Conservation (phyloP, 805 yeast species). For the Suhomyces faveliae region DNA sequence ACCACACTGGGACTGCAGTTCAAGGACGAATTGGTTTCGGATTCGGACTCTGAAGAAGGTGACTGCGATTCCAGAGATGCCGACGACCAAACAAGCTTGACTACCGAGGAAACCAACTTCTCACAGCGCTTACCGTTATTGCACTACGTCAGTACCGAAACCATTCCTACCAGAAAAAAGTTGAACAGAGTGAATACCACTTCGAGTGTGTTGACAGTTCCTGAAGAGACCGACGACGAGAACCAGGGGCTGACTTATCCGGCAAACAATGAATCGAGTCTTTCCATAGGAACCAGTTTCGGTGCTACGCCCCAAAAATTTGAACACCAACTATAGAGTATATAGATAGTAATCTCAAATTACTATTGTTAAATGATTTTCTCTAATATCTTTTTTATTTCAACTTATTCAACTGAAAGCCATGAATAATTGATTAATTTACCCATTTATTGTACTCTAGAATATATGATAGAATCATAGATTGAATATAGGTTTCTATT, state of each 20-base stretch:
- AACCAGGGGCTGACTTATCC: background rate
- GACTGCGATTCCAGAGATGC: slow-evolving; percentile 1
- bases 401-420: no score
- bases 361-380: no score
- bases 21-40: background rate
- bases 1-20: background rate
- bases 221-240: slow-evolving; percentile 2
- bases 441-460: no score
- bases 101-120: slow-evolving; percentile 19
- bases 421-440: no score
- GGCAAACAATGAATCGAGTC: background rate
- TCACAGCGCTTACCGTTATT: slow-evolving; percentile 28
- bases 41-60: slow-evolving; percentile 1
- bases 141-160: slow-evolving; percentile 21
- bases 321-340: background rate
- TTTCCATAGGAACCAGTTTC: background rate
- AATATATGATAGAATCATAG: no score
- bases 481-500: no score
- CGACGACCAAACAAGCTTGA: slow-evolving; percentile 13
- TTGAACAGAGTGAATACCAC: background rate
- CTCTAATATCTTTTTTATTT: no score
- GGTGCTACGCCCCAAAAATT: background rate
- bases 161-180: slow-evolving; percentile 6
- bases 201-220: background rate
- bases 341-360: no score